Conservation (phyloP, 2,329 filamentous ascomycete genomes). For the Escovopsis sp. region DNA sequence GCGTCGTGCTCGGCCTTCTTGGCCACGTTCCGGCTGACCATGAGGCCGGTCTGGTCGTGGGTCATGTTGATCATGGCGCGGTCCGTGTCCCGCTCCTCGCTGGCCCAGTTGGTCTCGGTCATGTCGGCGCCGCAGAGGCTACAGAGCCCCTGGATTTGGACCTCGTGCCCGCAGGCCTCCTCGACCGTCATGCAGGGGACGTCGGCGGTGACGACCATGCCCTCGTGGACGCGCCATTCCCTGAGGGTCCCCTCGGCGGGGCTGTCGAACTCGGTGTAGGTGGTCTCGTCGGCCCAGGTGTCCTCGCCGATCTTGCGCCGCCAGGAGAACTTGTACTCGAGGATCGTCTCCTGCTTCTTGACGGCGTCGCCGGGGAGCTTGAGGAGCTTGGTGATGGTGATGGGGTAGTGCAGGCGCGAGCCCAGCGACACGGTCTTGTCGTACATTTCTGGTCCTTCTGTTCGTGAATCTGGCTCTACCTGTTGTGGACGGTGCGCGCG, state of each 20-base stretch:
- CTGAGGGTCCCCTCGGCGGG: constrained; percentile 67
- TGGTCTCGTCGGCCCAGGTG: constrained; percentile 46
- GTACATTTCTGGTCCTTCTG: constrained; percentile 14
- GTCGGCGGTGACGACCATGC: constrained; percentile 45
- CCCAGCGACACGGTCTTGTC: constrained; percentile 34
- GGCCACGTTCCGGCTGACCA: constrained; percentile 71
- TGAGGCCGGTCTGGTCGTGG: constrained; percentile 77
- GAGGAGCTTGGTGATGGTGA: constrained; percentile 76
- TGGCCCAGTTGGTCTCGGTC: constrained; percentile 79
- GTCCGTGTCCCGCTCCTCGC: constrained; percentile 59
- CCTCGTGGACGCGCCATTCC: constrained; percentile 59
- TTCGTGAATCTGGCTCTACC: no score
- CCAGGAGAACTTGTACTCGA: constrained; percentile 79
- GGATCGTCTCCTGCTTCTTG: constrained; percentile 58
- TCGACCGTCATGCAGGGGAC: constrained; percentile 58
- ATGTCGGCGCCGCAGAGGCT: constrained; percentile 90
- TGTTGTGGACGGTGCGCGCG: constrained; percentile 1
- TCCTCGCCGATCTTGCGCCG: constrained; percentile 60
- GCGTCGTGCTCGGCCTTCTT: constrained; percentile 70
- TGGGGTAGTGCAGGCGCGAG: constrained; percentile 69
- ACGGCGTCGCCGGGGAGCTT: constrained; percentile 62
- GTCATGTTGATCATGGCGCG: constrained; percentile 90
- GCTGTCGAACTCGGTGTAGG: constrained; percentile 63
- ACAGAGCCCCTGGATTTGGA: constrained; percentile 84
- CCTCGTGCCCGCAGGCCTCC: constrained; percentile 79